phyloP scores from a whole-genome alignment of 305 asterid species.

The Ajuga reptans region DNA sequence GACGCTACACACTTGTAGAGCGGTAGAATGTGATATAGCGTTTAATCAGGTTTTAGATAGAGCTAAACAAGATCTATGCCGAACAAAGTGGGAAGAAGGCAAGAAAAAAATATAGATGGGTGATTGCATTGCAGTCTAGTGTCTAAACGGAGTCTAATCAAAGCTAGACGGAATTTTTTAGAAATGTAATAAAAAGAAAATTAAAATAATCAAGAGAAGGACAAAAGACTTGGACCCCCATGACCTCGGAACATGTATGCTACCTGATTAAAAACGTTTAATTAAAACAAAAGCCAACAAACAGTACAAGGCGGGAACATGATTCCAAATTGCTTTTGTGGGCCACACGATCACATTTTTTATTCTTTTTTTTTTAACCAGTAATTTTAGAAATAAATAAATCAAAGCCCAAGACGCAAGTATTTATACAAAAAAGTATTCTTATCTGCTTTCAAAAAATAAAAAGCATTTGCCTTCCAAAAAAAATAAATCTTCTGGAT shows the following conservation, averaged over 20 bases:
- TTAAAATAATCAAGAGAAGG: background rate
- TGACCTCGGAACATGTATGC: conserved; percentile 11
- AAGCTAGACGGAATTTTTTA: no score
- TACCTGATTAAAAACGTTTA: background rate
- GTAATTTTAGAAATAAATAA: background rate
- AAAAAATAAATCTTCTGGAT: background rate
- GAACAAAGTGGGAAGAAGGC: no score
- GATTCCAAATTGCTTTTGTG: conserved; percentile 33
- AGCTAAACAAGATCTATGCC: no score
- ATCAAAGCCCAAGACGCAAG: background rate
- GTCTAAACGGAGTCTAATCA: no score
- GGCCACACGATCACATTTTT: conserved; percentile 19
- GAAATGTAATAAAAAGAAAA: background rate
- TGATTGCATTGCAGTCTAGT: no score
- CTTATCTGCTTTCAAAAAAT: no score
- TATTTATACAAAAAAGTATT: no score
- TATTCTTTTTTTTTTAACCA: background rate
- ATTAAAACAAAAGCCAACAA: conserved; percentile 1
- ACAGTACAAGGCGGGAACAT: conserved; percentile 59
- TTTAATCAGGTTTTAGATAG: no score
- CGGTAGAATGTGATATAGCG: no score
- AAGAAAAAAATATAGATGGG: no score
- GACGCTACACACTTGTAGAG: no score
- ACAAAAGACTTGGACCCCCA: background rate
- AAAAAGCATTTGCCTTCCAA: no score